Base-by-base conservation (phyloP, 768 basidiomycete genomes). In the Tricholoma terreum region DNA sequence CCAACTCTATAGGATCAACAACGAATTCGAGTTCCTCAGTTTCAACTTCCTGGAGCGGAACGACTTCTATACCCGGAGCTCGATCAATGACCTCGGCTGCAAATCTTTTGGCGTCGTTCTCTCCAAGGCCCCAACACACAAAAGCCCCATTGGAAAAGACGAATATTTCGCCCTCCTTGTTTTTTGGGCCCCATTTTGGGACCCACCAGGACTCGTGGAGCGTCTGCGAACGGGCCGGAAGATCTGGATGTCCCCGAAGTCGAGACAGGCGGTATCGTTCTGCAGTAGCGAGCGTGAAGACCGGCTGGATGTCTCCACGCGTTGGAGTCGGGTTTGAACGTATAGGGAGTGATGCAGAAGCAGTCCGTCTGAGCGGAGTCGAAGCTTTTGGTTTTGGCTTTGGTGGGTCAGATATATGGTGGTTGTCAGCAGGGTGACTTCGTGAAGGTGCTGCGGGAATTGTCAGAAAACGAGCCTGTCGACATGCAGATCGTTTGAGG, bases 1-100 rank as follows among this genome's bases (percentile, higher is more conserved):
- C 84, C 68, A 74, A 96, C 94, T 95, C 92, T 53, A 78, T 87
- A 35, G 91, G 90, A 71, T 97, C 94, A 24, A 89, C 86, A 11
- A 94, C 91, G 71, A 94, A 96, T 67, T 97, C 94, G 50, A 97
- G 78, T 64, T 94, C 94, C 65, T 94, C 94, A 11, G 89, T 89
- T 75, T 94, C 94, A 15, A 83, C 75, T 52, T 87, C 87, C 24
- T 69, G 77, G 54, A 94, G 75, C 3, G 82, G 77, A 3, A 79
- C 82, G 8, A 93, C 75, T 67, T 92, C 85, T 24, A 86, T 81
- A 1, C 77, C 80, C 0, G 77, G 70, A 2, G 78, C 77, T 21
- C 73, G 77, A 36, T 72, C 71, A 46, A 92, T 75, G 30, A 94
- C 78, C 52, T 90, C 79, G 22, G 73, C 69, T 21, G 84, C 80